These are phyloP conservation scores for Prosopis cineraria DNA, from an alignment of 306 rosid species.

Conservation along the genomic window DNA sequence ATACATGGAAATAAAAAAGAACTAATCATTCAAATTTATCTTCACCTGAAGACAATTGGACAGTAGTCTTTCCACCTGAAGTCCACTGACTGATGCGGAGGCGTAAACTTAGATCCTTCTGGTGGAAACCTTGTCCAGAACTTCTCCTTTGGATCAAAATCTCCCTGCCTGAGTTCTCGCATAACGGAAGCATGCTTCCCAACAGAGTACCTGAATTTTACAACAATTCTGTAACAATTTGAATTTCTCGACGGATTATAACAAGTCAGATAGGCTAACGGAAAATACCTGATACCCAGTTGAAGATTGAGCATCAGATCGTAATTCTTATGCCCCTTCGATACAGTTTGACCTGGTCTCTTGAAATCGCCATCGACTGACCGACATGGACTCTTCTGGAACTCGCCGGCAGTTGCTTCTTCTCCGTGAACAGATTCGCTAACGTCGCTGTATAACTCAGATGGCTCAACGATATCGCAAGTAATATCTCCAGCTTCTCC, in stretches of 20 bases:
- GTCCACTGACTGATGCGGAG: conserved; percentile 53
- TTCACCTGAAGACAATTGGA: conserved; percentile 58
- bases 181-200: conserved; percentile 50
- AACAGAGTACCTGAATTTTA: conserved; percentile 39
- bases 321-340: conserved; percentile 55
- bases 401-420: conserved; percentile 1
- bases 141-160: conserved; percentile 59
- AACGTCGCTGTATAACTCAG: conserved; percentile 47
- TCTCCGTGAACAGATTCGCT: conserved; percentile 36
- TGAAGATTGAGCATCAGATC: conserved; percentile 59
- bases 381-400: conserved; percentile 43
- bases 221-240: neutral
- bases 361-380: conserved; percentile 41
- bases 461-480: conserved; percentile 57
- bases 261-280: conserved; percentile 7
- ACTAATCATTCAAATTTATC: neutral
- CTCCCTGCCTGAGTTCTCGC: conserved; percentile 45
- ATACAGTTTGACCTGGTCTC: conserved; percentile 48
- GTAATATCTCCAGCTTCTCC: conserved; percentile 63
- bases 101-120: conserved; percentile 58
- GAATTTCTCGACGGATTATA: neutral
- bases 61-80: conserved; percentile 63
- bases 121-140: conserved; percentile 60
- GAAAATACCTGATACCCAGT: conserved; percentile 49
- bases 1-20: conserved; percentile 21